phyloP scores from a whole-genome alignment of 192 early-diverging fungal genomes.

The Rhizophagus sp. region DNA sequence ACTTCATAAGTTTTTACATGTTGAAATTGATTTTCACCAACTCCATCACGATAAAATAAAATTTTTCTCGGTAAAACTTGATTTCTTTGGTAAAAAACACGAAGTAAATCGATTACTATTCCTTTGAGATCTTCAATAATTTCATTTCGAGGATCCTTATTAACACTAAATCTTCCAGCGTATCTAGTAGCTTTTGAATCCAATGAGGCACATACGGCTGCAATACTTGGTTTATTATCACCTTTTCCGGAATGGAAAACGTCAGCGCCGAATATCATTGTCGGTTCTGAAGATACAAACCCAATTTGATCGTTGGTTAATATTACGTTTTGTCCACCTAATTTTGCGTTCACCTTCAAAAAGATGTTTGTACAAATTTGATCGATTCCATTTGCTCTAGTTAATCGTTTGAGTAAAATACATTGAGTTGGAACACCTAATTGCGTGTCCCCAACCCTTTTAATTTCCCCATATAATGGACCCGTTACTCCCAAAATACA shows the following conservation, averaged over 20 bases:
- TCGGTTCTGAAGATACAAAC: slow-evolving; percentile 62
- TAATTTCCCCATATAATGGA: slow-evolving; percentile 83
- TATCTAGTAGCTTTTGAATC: slow-evolving; percentile 59
- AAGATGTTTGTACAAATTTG: slow-evolving; percentile 34
- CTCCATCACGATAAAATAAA: slow-evolving; percentile 86
- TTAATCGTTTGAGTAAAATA: background rate
- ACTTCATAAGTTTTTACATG: slow-evolving; percentile 7
- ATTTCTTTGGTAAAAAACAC: slow-evolving; percentile 50
- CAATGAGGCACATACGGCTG: slow-evolving; percentile 44
- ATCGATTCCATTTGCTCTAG: background rate
- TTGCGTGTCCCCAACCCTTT: slow-evolving; percentile 85
- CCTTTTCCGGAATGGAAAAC: slow-evolving; percentile 84
- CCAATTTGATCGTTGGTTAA: slow-evolving; percentile 57
- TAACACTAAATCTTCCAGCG: slow-evolving; percentile 55
- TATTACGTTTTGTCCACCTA: slow-evolving; percentile 82
- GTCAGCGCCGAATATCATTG: slow-evolving; percentile 88
- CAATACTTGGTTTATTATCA: slow-evolving; percentile 25
- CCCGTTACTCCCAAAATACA: slow-evolving; percentile 82
- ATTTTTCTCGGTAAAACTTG: slow-evolving; percentile 69
- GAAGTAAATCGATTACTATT: slow-evolving; percentile 61
- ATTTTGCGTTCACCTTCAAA: slow-evolving; percentile 83
- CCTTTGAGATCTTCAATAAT: slow-evolving; percentile 62
- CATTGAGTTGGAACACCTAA: slow-evolving; percentile 81
- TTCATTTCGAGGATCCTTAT: slow-evolving; percentile 63
- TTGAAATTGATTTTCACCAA: slow-evolving; percentile 77